These are phyloP conservation scores for Monosporascus sp. DNA, from an alignment of 2,329 filamentous ascomycete genomes.

Conservation along the genomic window DNA sequence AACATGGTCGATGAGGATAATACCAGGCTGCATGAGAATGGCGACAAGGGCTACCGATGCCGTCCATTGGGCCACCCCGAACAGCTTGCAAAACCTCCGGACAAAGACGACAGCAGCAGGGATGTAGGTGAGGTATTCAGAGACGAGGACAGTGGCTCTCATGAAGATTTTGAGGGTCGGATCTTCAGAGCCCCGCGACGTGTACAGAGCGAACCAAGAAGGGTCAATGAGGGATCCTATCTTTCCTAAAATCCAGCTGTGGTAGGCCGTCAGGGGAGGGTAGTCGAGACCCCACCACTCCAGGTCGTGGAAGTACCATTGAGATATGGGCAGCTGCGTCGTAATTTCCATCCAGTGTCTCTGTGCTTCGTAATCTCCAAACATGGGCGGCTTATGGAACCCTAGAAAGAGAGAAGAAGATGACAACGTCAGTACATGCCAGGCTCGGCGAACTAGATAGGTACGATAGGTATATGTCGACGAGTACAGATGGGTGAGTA, in stretches of 20 bases:
- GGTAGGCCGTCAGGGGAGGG: constrained; percentile 93
- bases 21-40: constrained; percentile 85
- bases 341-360: constrained; percentile 99
- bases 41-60: constrained; percentile 80
- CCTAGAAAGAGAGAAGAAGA: constrained; percentile 43
- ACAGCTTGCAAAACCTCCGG: constrained; percentile 70
- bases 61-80: constrained; percentile 75
- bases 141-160: constrained; percentile 84
- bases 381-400: constrained; percentile 77
- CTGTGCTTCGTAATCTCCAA: constrained; percentile 96
- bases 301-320: constrained; percentile 97
- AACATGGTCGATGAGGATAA: constrained; percentile 81
- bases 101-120: constrained; percentile 83
- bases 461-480: too few species aligned
- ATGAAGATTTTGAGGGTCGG: constrained; percentile 85
- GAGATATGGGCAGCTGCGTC: constrained; percentile 77
- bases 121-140: constrained; percentile 85
- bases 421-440: constrained; percentile 6
- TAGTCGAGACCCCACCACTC: constrained; percentile 99
- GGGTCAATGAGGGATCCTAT: constrained; percentile 76
- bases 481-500: too few species aligned
- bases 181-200: constrained; percentile 77
- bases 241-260: constrained; percentile 91
- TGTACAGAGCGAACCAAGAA: constrained; percentile 80
- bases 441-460: not conserved